Percentiles rank a stretch among this genome's conserved stretches.
Evolutionary conservation across 2,329 filamentous ascomycete genomes (phyloP).

Genomic region (Penicillium crustosum): DNA sequence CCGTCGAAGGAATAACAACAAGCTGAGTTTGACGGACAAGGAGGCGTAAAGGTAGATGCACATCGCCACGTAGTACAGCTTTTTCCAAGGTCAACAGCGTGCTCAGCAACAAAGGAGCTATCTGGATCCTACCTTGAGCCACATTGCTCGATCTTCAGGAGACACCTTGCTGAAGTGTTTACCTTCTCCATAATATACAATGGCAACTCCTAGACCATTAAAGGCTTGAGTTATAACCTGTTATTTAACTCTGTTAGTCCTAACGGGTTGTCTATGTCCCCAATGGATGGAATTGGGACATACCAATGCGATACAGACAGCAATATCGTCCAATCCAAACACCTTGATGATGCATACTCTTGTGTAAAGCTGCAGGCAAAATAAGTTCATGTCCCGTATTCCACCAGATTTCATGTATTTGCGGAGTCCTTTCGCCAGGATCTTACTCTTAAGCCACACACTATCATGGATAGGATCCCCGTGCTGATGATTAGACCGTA

Average conservation of each 20-base stretch:
- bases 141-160: not conserved
- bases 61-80: constrained; percentile 14
- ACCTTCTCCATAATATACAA: constrained; percentile 11
- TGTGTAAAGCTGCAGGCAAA: not conserved
- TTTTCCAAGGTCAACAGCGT: not conserved
- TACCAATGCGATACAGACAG: constrained; percentile 10
- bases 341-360: not conserved
- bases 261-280: too few relatives aligned
- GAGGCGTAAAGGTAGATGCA: constrained; percentile 10
- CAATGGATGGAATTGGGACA: not conserved
- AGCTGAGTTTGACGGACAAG: constrained; percentile 4
- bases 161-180: constrained; percentile 1
- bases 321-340: constrained; percentile 6
- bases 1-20: constrained; percentile 7
- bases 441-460: constrained; percentile 8
- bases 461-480: constrained; percentile 1
- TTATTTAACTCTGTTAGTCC: not conserved
- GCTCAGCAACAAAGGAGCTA: not conserved
- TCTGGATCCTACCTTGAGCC: constrained; percentile 6
- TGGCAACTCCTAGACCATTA: constrained; percentile 6
- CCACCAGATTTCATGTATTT: too few relatives aligned
- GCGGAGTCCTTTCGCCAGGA: not conserved
- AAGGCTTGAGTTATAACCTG: constrained; percentile 6
- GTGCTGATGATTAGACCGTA: constrained; percentile 11
- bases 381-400: not conserved